Evolutionary conservation across 345 rosid genomes (phyloP), one percentile per base, ranked within the genome.

Genomic region (Brassica juncea): DNA sequence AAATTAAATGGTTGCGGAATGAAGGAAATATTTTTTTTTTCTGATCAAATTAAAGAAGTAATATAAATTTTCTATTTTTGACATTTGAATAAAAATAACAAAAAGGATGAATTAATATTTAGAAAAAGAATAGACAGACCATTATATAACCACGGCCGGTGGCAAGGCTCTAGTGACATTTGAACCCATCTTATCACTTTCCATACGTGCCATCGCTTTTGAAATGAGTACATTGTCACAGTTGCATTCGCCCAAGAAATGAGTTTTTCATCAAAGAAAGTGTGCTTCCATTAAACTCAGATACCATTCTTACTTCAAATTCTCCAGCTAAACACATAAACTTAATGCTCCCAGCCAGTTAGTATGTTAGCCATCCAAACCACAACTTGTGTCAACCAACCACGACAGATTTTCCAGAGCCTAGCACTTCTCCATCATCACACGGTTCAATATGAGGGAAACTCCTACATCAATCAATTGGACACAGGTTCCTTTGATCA

Each of bases 341-440:
- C 14, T 21, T 57, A 57, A 8, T 8, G 64, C 34, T 60, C 34
- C 32, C 64, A 60, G 28, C 65, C 15, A 25, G 27, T 9, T 11
- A 28, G 66, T 28, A 12, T 0, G 8, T 21, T 21, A 60, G 65
- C 34, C 65, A 25, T 60, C 15, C 31, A 27, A 27, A 60, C 28
- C 34, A 60, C 27, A 60, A 60, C 65, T 60, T 27, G 65, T 3
- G 16, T 55, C 4, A 5, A 23, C 25, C 3, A 16, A 54, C 23
- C 10, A 54, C 9, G 11, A 7, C n/a, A 25, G 64, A 60, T 60
- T 60, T 25, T 10, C 31, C 12, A 0, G 31, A 23, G 32, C 28
- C 30, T 57, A 57, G 14, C 62, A 57, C 59, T 21, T 57, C 62
- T 57, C 62, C 62, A 54, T 54, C 59, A 54, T 54, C 59, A 54